phyloP scores from a whole-genome alignment of 2,329 filamentous ascomycete genomes.

The Emmonsia crescens region DNA sequence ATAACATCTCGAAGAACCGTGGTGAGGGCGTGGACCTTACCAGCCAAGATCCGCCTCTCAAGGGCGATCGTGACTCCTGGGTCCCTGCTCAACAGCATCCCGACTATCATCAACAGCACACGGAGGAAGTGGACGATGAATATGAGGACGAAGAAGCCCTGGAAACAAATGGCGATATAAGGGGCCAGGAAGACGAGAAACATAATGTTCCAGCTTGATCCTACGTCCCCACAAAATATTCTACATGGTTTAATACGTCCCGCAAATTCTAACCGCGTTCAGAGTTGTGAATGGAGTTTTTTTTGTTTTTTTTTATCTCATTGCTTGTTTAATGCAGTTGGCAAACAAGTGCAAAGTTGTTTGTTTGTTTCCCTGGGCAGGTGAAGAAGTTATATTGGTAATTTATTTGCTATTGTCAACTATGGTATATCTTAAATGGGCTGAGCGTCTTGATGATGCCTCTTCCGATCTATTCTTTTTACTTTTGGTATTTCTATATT shows the following conservation, averaged over 20 bases:
- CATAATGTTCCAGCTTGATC: not conserved
- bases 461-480: not conserved
- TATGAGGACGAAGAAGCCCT: constrained; percentile 18
- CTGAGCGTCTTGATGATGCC: not conserved
- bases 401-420: not conserved
- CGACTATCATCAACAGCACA: constrained; percentile 25
- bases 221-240: not conserved
- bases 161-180: not conserved
- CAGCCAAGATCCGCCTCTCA: constrained; percentile 65
- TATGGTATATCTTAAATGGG: not conserved
- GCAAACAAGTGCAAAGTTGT: not conserved
- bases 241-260: not conserved
- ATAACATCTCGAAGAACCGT: constrained; percentile 55
- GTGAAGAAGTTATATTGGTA: not conserved
- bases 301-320: not conserved
- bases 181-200: not conserved
- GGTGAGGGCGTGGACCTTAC: constrained; percentile 71
- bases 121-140: constrained; percentile 34
- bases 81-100: constrained; percentile 56
- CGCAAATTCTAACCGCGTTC: not conserved
- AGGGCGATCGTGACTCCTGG: constrained; percentile 72
- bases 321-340: not conserved
- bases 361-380: too few species aligned
- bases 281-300: not conserved
- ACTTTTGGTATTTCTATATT: not conserved